Conservation (phyloP, 108 stramenopile species). For the Fragilaria crotonensis region DNA sequence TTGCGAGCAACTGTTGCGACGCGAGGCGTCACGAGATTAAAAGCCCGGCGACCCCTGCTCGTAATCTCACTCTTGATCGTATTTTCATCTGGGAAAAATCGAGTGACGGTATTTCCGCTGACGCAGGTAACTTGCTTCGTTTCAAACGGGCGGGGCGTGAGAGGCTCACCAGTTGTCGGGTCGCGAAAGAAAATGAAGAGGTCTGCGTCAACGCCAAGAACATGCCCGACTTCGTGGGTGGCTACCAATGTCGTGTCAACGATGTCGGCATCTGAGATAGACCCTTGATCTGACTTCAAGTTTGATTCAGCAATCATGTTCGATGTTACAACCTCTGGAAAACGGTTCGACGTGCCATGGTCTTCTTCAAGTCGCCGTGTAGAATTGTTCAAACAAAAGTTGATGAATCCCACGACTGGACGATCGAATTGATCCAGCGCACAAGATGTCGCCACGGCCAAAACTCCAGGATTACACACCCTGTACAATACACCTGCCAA, state of each 20-base stretch:
- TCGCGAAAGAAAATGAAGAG: conserved; percentile 77
- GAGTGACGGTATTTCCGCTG: conserved; percentile 47
- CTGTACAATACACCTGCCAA: too few species aligned
- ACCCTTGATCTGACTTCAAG: conserved; percentile 50
- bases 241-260: conserved; percentile 66
- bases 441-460: conserved; percentile 26
- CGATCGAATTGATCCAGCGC: conserved; percentile 19
- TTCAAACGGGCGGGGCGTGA: conserved; percentile 63
- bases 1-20: conserved; percentile 70
- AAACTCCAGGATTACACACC: not conserved
- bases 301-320: conserved; percentile 60
- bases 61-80: conserved; percentile 68
- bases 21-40: conserved; percentile 70
- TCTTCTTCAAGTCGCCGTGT: not conserved
- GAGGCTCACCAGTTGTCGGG: conserved; percentile 51
- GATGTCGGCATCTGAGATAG: conserved; percentile 40
- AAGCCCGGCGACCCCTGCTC: conserved; percentile 65
- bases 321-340: conserved; percentile 60
- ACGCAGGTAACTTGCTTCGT: conserved; percentile 67
- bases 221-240: conserved; percentile 64
- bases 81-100: conserved; percentile 55
- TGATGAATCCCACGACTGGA: conserved; percentile 19
- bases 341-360: not conserved
- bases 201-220: conserved; percentile 73
- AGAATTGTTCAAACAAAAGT: conserved; percentile 19